Percentiles rank a stretch among this genome's conserved stretches.
Evolutionary conservation across 129 eudicot genomes (phyloP).

Genomic region (Ambrosia trifida): DNA sequence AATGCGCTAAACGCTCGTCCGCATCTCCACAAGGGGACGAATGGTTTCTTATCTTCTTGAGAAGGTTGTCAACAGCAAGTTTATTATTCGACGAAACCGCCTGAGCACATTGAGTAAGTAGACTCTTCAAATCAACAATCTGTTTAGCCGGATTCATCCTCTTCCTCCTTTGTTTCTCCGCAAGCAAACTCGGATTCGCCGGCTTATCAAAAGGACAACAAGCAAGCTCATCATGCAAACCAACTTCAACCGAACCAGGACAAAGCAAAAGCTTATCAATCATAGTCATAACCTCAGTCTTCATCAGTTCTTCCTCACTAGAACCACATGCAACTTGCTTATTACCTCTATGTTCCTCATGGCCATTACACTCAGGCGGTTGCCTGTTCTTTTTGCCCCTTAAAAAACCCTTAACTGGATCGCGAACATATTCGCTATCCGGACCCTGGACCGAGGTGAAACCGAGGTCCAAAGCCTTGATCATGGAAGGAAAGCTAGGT

Average conservation of each 20-base stretch:
- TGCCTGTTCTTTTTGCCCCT: constrained; percentile 42
- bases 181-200: neutral
- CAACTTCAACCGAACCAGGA: constrained; percentile 35
- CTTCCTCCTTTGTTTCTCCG: constrained; percentile 38
- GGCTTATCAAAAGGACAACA: constrained; percentile 35
- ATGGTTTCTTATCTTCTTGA: constrained; percentile 38
- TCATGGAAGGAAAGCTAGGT: constrained; percentile 20
- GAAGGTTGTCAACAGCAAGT: constrained; percentile 9
- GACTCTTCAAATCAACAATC: constrained; percentile 40
- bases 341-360: constrained; percentile 22
- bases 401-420: neutral
- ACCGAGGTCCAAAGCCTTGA: constrained; percentile 25
- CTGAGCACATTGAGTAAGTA: constrained; percentile 47
- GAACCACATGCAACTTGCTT: constrained; percentile 44
- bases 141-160: constrained; percentile 22
- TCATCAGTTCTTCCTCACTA: constrained; percentile 32
- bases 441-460: neutral
- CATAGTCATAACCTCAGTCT: constrained; percentile 29
- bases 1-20: constrained; percentile 42
- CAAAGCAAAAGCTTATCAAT: constrained; percentile 53
- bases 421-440: neutral
- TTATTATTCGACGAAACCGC: constrained; percentile 43
- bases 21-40: constrained; percentile 49
- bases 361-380: constrained; percentile 28
- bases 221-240: constrained; percentile 38